phyloP scores from a whole-genome alignment of 768 basidiomycete genomes.

The Leccinum boreale region DNA sequence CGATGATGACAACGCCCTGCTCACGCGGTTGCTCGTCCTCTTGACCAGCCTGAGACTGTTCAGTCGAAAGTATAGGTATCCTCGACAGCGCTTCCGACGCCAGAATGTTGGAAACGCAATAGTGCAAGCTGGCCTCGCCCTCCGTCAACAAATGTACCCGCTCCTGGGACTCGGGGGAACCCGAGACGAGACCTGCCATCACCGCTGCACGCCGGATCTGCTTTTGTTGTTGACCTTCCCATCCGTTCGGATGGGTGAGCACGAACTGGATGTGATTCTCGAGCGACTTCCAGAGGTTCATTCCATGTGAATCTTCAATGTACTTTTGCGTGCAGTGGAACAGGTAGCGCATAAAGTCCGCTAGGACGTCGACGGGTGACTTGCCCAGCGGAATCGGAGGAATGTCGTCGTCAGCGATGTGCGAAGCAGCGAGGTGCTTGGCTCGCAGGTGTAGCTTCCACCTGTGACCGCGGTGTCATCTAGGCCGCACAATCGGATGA shows the following conservation, averaged over 20 bases:
- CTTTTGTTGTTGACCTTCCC: constrained; percentile 59
- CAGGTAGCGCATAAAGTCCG: constrained; percentile 47
- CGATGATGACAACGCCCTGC: constrained; percentile 43
- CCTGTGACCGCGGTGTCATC: constrained; percentile 12
- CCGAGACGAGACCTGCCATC: constrained; percentile 47
- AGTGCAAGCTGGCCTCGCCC: constrained; percentile 61
- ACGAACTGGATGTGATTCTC: constrained; percentile 46
- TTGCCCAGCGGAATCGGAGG: constrained; percentile 43
- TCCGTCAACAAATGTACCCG: constrained; percentile 59
- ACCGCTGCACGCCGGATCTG: constrained; percentile 54
- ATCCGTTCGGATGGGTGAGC: constrained; percentile 62
- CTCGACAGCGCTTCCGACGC: constrained; percentile 31
- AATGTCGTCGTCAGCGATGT: constrained; percentile 32
- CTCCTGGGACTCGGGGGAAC: constrained; percentile 35
- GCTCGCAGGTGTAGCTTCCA: constrained; percentile 41
- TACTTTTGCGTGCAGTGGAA: constrained; percentile 42
- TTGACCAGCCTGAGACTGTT: constrained; percentile 7
- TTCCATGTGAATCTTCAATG: constrained; percentile 48
- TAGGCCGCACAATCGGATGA: neutral
- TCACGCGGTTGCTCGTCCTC: constrained; percentile 24
- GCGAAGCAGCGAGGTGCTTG: constrained; percentile 29
- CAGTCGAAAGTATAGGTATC: constrained; percentile 20
- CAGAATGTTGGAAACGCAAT: constrained; percentile 47
- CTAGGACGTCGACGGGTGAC: constrained; percentile 40
- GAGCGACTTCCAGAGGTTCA: constrained; percentile 43